These are phyloP conservation scores for Candida bentonensis DNA, from an alignment of 805 yeast species.

Conservation along the genomic window DNA sequence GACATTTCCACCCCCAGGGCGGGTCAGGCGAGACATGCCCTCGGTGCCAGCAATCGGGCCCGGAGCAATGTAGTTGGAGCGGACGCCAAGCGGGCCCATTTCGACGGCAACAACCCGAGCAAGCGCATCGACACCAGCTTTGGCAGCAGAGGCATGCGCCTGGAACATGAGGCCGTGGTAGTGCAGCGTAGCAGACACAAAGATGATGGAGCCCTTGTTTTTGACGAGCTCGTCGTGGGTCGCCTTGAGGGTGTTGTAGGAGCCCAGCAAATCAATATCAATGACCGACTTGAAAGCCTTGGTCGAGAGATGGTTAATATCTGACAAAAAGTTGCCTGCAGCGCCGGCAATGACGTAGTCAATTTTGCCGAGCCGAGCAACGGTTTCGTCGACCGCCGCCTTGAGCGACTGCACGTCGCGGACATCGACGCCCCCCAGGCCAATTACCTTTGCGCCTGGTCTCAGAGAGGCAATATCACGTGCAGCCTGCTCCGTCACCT, in stretches of 20 bases:
- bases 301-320: constrained; percentile 61
- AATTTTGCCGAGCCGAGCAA: constrained; percentile 55
- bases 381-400: constrained; percentile 52
- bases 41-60: constrained; percentile 84
- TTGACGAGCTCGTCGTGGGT: constrained; percentile 47
- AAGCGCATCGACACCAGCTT: constrained; percentile 88
- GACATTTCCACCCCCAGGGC: background rate
- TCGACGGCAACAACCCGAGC: constrained; percentile 79
- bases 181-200: constrained; percentile 83
- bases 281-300: constrained; percentile 85
- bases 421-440: constrained; percentile 65
- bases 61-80: constrained; percentile 80
- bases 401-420: constrained; percentile 48
- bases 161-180: constrained; percentile 83
- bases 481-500: constrained; percentile 56
- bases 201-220: constrained; percentile 58
- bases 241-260: constrained; percentile 83
- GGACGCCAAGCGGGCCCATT: constrained; percentile 77
- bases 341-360: constrained; percentile 92
- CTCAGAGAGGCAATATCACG: constrained; percentile 45
- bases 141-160: constrained; percentile 85
- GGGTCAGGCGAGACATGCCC: constrained; percentile 53
- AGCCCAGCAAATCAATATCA: constrained; percentile 76
- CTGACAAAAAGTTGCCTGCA: constrained; percentile 83
- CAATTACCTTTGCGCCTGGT: constrained; percentile 51